phyloP scores from a whole-genome alignment of 2,329 filamentous ascomycete species.

The Lasiodiplodia theobromae region DNA sequence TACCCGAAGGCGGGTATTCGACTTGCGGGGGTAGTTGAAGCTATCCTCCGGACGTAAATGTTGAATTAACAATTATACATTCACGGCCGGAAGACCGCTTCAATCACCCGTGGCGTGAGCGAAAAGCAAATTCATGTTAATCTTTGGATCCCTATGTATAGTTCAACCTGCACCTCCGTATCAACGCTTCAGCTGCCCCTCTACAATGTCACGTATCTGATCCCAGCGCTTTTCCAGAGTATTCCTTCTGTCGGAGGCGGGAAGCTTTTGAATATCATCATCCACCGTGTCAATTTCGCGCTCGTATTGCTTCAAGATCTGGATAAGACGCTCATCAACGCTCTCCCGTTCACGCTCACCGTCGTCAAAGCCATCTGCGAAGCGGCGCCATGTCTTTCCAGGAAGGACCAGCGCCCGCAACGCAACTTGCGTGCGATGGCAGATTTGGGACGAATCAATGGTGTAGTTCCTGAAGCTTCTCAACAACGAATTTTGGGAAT shows the following conservation, averaged over 20 bases:
- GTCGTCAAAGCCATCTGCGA: conserved; percentile 44
- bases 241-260: conserved; percentile 37
- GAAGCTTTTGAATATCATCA: conserved; percentile 42
- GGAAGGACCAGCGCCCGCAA: conserved; percentile 45
- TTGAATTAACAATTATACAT: too few species aligned
- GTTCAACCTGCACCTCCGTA: not conserved
- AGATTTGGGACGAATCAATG: conserved; percentile 43
- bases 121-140: too few species aligned
- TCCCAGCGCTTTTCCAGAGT: conserved; percentile 44
- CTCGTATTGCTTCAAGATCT: conserved; percentile 41
- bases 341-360: conserved; percentile 43
- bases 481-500: not conserved
- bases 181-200: conserved; percentile 20
- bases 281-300: conserved; percentile 31
- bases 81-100: too few species aligned
- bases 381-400: conserved; percentile 37
- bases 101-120: too few species aligned
- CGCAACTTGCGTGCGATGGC: conserved; percentile 55
- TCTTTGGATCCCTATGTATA: not conserved
- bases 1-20: too few species aligned
- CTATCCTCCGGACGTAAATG: too few species aligned
- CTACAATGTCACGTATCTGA: conserved; percentile 44
- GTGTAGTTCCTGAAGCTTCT: conserved; percentile 38
- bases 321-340: conserved; percentile 48
- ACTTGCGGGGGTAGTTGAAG: too few species aligned